A percentile compares a stretch with the other conserved stretches of the same genome.
phyloP scores from a whole-genome alignment of 495 filamentous ascomycete genomes.

The Pyrenopolyporus hunteri region DNA sequence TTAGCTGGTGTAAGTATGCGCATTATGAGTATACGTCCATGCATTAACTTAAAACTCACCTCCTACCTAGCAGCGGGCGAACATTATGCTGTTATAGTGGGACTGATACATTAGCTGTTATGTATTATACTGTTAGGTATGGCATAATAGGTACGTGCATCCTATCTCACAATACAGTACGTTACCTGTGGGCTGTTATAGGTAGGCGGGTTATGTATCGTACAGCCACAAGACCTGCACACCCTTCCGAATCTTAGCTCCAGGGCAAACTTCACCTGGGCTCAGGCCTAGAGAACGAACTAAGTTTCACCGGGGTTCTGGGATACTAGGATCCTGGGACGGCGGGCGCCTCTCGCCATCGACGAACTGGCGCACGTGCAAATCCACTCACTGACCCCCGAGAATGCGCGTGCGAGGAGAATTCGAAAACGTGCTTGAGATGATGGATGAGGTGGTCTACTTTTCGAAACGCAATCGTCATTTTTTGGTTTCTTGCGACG shows the following conservation, averaged over 20 bases:
- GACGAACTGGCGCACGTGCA: slow-evolving; percentile 30
- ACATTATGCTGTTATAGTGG: too few species aligned
- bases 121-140: too few species aligned
- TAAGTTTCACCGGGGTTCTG: slow-evolving; percentile 12
- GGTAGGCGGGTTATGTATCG: slow-evolving; percentile 1
- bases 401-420: slow-evolving; percentile 12
- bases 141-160: too few species aligned
- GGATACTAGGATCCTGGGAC: too few species aligned
- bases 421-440: slow-evolving; percentile 37
- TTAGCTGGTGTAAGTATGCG: too few species aligned
- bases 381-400: slow-evolving; percentile 16
- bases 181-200: not conserved
- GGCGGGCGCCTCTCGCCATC: slow-evolving; percentile 20
- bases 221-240: not conserved
- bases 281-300: slow-evolving; percentile 3
- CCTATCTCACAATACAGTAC: not conserved
- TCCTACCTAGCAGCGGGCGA: too few species aligned
- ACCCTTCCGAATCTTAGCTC: slow-evolving; percentile 16
- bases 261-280: slow-evolving; percentile 2
- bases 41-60: too few species aligned
- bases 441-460: slow-evolving; percentile 38
- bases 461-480: slow-evolving; percentile 29
- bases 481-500: slow-evolving; percentile 17
- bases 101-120: too few species aligned
- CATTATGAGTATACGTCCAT: too few species aligned